Evolutionary conservation across 2,329 filamentous ascomycete genomes (phyloP).

Genomic region (Paecilomyces sp.): DNA sequence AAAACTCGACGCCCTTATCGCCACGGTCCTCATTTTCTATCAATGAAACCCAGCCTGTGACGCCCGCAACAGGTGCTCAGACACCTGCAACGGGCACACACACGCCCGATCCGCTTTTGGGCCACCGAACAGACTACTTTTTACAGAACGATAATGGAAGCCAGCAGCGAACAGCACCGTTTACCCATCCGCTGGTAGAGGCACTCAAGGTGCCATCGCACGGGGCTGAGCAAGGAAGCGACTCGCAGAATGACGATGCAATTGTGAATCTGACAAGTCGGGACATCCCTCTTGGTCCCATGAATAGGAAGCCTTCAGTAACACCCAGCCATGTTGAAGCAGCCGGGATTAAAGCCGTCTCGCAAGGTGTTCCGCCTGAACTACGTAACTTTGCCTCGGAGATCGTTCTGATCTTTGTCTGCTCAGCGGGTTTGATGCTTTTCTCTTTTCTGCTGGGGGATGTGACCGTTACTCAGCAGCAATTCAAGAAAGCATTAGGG

Average conservation of each 20-base stretch:
- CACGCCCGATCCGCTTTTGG: neutral
- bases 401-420: constrained; percentile 34
- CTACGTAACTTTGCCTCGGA: constrained; percentile 33
- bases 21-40: neutral
- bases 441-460: constrained; percentile 38
- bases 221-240: neutral
- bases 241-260: neutral
- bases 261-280: neutral
- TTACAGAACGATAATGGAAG: neutral
- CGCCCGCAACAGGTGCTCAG: neutral
- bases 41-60: neutral
- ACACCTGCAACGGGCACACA: neutral
- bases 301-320: neutral
- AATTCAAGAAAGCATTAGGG: constrained; percentile 29
- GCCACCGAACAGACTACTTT: neutral
- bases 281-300: neutral
- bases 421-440: constrained; percentile 36
- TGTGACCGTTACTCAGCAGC: constrained; percentile 32
- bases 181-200: neutral
- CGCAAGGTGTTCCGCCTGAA: constrained; percentile 33
- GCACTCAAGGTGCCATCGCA: neutral
- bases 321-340: neutral
- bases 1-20: neutral
- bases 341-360: neutral
- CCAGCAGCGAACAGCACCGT: neutral